Conservation (phyloP, 2,329 filamentous ascomycete genomes). For the Coccinonectria pachysandricola region DNA sequence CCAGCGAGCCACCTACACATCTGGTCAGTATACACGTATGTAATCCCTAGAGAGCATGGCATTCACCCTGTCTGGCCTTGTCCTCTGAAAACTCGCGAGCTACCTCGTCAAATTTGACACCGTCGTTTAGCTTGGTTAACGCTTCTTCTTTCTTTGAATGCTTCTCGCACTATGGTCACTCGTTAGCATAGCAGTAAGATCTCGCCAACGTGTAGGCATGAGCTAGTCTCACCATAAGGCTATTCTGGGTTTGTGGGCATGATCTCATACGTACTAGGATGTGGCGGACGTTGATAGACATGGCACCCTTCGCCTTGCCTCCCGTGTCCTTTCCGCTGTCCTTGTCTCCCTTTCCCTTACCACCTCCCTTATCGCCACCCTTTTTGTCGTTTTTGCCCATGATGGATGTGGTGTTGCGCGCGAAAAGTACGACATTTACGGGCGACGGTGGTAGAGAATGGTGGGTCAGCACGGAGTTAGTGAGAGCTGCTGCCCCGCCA, state of each 20-base stretch:
- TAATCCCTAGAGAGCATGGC: too few species aligned
- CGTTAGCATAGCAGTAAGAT: slow-evolving; percentile 5
- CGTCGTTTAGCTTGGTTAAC: slow-evolving; percentile 53
- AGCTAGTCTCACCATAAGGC: too few species aligned
- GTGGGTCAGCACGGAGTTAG: slow-evolving; percentile 1
- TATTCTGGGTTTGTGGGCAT: too few species aligned
- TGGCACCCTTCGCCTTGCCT: slow-evolving; percentile 43
- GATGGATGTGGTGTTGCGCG: slow-evolving; percentile 5
- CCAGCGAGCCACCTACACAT: slow-evolving; percentile 52
- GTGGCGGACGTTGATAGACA: slow-evolving; percentile 64
- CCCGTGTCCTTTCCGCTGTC: slow-evolving; percentile 18
- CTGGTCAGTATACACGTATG: too few species aligned
- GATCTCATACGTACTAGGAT: slow-evolving; percentile 46
- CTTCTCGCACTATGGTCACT: slow-evolving; percentile 51
- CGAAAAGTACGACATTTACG: slow-evolving; percentile 1
- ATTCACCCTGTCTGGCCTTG: slow-evolving; percentile 55
- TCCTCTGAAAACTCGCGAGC: slow-evolving; percentile 65
- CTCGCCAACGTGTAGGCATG: too few species aligned
- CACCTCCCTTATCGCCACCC: slow-evolving; percentile 27
- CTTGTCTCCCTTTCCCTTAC: slow-evolving; percentile 14
- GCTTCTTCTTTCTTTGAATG: slow-evolving; percentile 71
- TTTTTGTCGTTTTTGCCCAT: slow-evolving; percentile 34
- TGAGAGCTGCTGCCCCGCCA: slow-evolving; percentile 5
- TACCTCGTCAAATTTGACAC: slow-evolving; percentile 65
- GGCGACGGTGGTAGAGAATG: slow-evolving; percentile 1